Evolutionary conservation across 768 basidiomycete genomes (phyloP), one percentile per base, ranked within the genome.

Genomic region (Leccinum subgranulosum): DNA sequence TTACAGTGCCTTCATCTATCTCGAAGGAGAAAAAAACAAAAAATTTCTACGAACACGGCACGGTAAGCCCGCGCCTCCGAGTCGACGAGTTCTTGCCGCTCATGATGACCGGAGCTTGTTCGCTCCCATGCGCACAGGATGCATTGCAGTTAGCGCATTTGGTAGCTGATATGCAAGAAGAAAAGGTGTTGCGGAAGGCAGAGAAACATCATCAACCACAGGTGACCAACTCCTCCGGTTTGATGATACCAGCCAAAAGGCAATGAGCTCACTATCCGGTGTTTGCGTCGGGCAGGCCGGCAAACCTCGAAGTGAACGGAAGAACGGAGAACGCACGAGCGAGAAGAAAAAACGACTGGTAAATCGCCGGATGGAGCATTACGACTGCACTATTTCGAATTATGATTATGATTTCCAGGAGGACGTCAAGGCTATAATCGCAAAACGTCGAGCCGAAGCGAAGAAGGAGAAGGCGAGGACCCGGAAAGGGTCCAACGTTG

Each of bases 131-230:
- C 49, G 47, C 55, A 55, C 60, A 83, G 83, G 81, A 82, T 59
- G 76, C 77, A 6, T 61, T 81, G 57, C 69, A 68, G 51, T 67
- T 84, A 12, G 83, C 82, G n/a, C 63, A 71, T 58, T 75, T 75
- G 36, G 81, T 84, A 65, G 77, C 71, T n/a, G 66, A 65, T 33
- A 64, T 60, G 15, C 77, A 81, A 58, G 82, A 84, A 68, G 65
- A 80, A 63, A 81, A 77, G 54, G 60, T 73, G 6, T 66, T 69
- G 51, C 69, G 61, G 8, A 81, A 75, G 64, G 69, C 68, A 52
- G 73, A 74, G 62, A 80, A 73, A 63, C 73, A 69, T 60, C 77
- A 73, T 49, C 72, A 69, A 60, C 56, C 69, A 63, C 75, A 78
- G 77, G 79, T 77, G 48, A 51, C 34, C 54, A 59, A 45, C 6